A percentile compares a stretch with the other conserved stretches of the same genome.
phyloP scores from a whole-genome alignment of 305 asterid species.

The Lippia alba region DNA sequence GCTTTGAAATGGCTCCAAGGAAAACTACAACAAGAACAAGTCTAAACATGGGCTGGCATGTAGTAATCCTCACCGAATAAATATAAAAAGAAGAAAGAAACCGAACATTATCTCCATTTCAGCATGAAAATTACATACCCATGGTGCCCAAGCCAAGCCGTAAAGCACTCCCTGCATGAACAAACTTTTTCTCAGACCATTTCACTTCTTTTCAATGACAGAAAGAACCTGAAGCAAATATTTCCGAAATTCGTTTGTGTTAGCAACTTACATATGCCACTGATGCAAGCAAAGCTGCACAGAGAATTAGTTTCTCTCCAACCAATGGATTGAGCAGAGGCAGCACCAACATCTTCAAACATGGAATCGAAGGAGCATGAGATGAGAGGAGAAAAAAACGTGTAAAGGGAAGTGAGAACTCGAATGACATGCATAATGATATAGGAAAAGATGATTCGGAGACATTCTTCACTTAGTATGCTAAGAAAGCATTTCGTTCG shows the following conservation, averaged over 20 bases:
- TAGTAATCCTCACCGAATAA: background rate
- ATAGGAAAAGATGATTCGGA: background rate
- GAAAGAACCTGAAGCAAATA: background rate
- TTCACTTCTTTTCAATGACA: conserved; percentile 11
- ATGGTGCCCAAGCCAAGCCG: conserved; percentile 97
- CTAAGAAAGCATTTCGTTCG: background rate
- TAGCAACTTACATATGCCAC: conserved; percentile 71
- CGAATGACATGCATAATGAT: too few species aligned
- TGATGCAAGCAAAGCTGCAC: conserved; percentile 73
- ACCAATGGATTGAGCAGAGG: conserved; percentile 79
- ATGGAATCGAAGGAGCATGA: conserved; percentile 12
- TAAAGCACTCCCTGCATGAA: conserved; percentile 77
- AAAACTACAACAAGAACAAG: too few species aligned
- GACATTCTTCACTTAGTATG: background rate
- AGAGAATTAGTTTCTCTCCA: conserved; percentile 83
- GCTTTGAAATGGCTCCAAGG: too few species aligned
- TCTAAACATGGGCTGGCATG: conserved; percentile 7
- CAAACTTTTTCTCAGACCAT: conserved; percentile 28
- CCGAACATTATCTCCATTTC: conserved; percentile 14
- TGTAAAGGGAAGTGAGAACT: background rate
- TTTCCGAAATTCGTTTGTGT: background rate
- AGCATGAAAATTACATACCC: conserved; percentile 58
- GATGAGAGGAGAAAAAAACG: conserved; percentile 13
- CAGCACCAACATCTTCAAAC: conserved; percentile 77
- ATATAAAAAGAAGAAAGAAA: background rate